These are phyloP conservation scores for Aspergillus tamarii DNA, from an alignment of 2,329 filamentous ascomycete species.

Conservation along the genomic window DNA sequence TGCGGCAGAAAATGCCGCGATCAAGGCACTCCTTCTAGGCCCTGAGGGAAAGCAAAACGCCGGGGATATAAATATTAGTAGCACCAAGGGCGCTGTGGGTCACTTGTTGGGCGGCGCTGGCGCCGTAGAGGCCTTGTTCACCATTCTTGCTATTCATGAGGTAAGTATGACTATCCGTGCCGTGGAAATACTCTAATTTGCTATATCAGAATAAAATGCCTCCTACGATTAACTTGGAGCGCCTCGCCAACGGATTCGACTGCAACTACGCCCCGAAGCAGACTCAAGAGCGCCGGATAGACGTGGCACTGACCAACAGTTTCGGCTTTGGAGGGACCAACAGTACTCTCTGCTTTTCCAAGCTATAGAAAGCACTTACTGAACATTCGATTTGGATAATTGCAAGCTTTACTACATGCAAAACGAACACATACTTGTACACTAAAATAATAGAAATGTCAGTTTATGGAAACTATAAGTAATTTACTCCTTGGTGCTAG, in stretches of 20 bases:
- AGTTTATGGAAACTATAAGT: background rate
- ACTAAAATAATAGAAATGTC: background rate
- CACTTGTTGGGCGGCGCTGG: conserved; percentile 91
- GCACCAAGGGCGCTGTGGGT: conserved; percentile 90
- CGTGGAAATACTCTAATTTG: conserved; percentile 7
- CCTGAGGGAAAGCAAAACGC: conserved; percentile 66
- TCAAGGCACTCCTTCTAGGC: conserved; percentile 75
- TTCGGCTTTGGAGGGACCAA: conserved; percentile 99
- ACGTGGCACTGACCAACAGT: conserved; percentile 85
- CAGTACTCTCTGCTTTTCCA: conserved; percentile 76
- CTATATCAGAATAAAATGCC: conserved; percentile 70
- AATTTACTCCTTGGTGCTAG: background rate
- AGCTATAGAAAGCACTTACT: conserved; percentile 8
- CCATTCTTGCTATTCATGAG: conserved; percentile 75
- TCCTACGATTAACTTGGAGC: conserved; percentile 80
- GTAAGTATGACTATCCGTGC: conserved; percentile 53
- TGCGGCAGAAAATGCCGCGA: conserved; percentile 81
- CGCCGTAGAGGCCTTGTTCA: conserved; percentile 85
- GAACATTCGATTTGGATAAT: background rate
- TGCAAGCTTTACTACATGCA: background rate
- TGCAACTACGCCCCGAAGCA: conserved; percentile 83
- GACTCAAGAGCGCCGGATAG: conserved; percentile 71
- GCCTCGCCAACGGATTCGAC: conserved; percentile 65
- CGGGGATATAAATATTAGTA: conserved; percentile 76
- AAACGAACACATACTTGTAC: background rate